These are phyloP conservation scores for Colletotrichum sp. DNA, from an alignment of 2,329 filamentous ascomycete species.

Conservation along the genomic window DNA sequence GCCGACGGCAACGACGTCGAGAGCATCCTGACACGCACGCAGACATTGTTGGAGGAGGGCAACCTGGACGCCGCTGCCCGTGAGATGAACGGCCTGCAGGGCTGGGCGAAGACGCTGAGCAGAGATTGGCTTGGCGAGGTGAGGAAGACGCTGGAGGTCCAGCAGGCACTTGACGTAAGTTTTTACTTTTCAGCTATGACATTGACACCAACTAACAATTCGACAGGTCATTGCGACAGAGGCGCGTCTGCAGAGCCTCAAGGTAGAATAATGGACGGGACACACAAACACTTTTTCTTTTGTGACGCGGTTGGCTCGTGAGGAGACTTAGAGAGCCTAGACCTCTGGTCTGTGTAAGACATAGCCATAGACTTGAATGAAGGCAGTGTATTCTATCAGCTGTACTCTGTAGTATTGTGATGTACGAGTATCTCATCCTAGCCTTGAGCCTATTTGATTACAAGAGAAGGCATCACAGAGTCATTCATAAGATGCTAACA, in stretches of 20 bases:
- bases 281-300: constrained; percentile 32
- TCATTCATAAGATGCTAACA: background rate
- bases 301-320: constrained; percentile 35
- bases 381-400: constrained; percentile 22
- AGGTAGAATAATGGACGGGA: constrained; percentile 68
- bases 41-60: constrained; percentile 90
- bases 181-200: background rate
- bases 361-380: constrained; percentile 35
- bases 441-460: background rate
- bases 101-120: constrained; percentile 95
- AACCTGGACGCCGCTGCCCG: constrained; percentile 89
- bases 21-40: constrained; percentile 87
- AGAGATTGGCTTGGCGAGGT: constrained; percentile 94
- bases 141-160: constrained; percentile 90
- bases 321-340: constrained; percentile 28
- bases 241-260: constrained; percentile 85
- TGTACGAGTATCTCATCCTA: background rate
- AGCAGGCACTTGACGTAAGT: constrained; percentile 93
- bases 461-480: background rate
- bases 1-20: constrained; percentile 90
- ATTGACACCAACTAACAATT: background rate
- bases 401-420: background rate
- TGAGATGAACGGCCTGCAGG: constrained; percentile 91
- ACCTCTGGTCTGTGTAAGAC: constrained; percentile 37
- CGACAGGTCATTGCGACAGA: constrained; percentile 84